Conservation (phyloP, 257 asterid genomes). For the Primulina huaijiensis region DNA sequence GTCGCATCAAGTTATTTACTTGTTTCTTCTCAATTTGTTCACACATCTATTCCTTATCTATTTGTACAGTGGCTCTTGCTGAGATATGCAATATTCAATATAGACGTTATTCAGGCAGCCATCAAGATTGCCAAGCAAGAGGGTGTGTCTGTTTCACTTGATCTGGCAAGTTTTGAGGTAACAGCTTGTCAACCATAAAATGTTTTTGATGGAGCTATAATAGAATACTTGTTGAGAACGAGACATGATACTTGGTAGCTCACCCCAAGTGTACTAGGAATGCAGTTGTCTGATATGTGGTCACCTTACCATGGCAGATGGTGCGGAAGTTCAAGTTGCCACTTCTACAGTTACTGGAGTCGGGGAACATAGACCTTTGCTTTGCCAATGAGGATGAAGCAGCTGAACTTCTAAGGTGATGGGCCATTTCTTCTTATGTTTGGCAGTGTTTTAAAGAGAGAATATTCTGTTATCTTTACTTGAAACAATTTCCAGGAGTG, state of each 20-base stretch:
- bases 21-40: constrained; percentile 9
- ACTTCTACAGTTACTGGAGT: constrained; percentile 70
- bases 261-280: not conserved
- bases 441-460: constrained; percentile 5
- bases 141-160: constrained; percentile 82
- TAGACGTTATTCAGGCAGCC: constrained; percentile 74
- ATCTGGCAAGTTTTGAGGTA: constrained; percentile 99
- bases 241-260: not conserved
- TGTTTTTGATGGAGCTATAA: not conserved
- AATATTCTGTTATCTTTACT: constrained; percentile 14
- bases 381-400: constrained; percentile 99
- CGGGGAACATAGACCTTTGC: constrained; percentile 89
- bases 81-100: constrained; percentile 70
- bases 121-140: constrained; percentile 81
- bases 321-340: constrained; percentile 73
- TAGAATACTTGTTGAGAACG: not conserved
- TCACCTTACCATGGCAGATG: constrained; percentile 55
- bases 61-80: constrained; percentile 82
- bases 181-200: not conserved
- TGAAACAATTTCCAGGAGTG: constrained; percentile 43
- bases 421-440: constrained; percentile 17
- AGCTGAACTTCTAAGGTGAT: constrained; percentile 69
- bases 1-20: constrained; percentile 4
- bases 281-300: not conserved
- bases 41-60: constrained; percentile 5